Evolutionary conservation across 768 basidiomycete species (phyloP).

Genomic region (Lactarius indigo): DNA sequence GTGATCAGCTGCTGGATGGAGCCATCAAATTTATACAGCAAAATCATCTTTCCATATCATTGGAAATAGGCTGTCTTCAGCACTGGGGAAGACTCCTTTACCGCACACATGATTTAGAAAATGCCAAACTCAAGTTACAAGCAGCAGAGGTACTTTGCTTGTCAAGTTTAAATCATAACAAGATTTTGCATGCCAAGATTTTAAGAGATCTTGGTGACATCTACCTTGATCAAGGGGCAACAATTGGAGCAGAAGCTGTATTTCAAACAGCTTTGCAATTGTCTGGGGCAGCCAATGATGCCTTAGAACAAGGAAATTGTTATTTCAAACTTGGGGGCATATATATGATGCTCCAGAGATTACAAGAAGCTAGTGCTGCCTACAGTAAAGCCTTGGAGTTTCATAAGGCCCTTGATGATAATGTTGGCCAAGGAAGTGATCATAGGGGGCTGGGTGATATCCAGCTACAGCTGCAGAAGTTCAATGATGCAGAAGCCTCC

Average conservation of each 20-base stretch:
- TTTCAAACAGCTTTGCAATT: not conserved
- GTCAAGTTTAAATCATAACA: not conserved
- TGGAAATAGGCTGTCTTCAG: not conserved
- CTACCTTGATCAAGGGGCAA: not conserved
- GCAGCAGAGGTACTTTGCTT: not conserved
- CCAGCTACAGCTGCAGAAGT: not conserved
- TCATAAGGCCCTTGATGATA: not conserved
- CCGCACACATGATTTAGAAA: not conserved
- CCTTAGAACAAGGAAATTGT: not conserved
- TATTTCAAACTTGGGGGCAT: not conserved
- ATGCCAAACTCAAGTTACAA: not conserved
- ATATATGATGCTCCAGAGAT: not conserved
- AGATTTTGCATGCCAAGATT: not conserved
- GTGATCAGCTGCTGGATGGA: not conserved
- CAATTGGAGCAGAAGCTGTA: not conserved
- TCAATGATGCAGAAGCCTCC: not conserved
- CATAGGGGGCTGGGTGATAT: not conserved
- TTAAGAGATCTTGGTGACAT: not conserved
- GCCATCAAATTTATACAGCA: not conserved
- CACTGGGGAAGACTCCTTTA: not conserved
- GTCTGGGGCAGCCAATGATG: not conserved
- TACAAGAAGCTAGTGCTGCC: not conserved
- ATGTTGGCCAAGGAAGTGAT: slow-evolving; percentile 2
- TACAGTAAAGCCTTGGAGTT: not conserved
- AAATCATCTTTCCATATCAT: not conserved